Evolutionary conservation across 2,329 filamentous ascomycete species (phyloP).

Genomic region (Trichoderma pleuroti): DNA sequence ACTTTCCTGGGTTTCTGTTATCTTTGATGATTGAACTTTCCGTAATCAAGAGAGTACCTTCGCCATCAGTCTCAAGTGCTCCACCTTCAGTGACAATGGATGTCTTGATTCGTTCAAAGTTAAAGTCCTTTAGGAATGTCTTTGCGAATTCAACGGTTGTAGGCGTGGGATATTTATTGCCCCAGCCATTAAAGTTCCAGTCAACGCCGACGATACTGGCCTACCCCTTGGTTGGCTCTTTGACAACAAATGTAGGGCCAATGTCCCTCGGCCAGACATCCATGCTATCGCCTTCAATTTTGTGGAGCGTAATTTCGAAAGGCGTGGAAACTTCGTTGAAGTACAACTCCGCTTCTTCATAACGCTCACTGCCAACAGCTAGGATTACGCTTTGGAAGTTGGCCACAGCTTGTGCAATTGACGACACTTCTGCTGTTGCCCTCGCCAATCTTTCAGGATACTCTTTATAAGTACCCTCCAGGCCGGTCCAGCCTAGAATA

Average conservation of each 20-base stretch:
- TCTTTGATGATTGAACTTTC: conserved; percentile 31
- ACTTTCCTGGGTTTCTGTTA: conserved; percentile 28
- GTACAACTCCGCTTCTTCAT: conserved; percentile 18
- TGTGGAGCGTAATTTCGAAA: conserved; percentile 12
- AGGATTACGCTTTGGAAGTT: conserved; percentile 29
- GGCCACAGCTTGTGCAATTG: conserved; percentile 26
- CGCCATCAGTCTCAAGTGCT: conserved; percentile 29
- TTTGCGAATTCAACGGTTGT: conserved; percentile 20
- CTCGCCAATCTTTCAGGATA: neutral
- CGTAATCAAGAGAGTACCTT: conserved; percentile 29
- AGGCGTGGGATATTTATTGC: conserved; percentile 21
- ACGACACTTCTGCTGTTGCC: conserved; percentile 26
- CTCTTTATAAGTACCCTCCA: neutral
- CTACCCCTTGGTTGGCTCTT: neutral
- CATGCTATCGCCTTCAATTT: conserved; percentile 15
- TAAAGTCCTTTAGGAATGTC: neutral
- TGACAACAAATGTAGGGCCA: conserved; percentile 26
- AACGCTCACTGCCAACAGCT: conserved; percentile 19
- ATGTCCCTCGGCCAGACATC: conserved; percentile 32
- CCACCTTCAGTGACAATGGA: conserved; percentile 27
- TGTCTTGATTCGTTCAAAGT: neutral
- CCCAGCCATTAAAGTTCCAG: conserved; percentile 32
- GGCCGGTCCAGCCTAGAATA: conserved; percentile 20
- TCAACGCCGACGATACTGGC: conserved; percentile 22
- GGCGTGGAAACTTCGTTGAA: conserved; percentile 11